These are phyloP conservation scores for Wallacemonas rigidus DNA, from an alignment of 208 protist genomes.

Conservation along the genomic window DNA sequence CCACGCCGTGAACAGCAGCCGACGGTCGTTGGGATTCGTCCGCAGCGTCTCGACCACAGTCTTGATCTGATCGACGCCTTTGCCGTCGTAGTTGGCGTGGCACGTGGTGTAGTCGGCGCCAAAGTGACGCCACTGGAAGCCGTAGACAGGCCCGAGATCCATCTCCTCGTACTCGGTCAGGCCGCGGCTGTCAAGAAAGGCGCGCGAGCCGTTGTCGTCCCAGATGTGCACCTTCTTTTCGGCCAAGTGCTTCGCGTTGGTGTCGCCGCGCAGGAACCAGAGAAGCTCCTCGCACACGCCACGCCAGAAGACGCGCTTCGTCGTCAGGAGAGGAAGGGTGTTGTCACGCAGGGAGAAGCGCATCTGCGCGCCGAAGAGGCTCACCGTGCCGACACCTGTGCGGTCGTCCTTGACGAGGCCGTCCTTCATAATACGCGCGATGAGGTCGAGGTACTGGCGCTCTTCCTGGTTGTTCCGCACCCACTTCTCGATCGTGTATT, in stretches of 20 bases:
- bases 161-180: constrained; percentile 93
- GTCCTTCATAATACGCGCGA: constrained; percentile 74
- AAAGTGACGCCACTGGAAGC: constrained; percentile 99
- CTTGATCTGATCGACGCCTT: constrained; percentile 97
- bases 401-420: constrained; percentile 92
- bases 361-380: constrained; percentile 97
- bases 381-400: constrained; percentile 96
- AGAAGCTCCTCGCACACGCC: constrained; percentile 98
- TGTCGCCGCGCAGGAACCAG: constrained; percentile 98
- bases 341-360: constrained; percentile 95
- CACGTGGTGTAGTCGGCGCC: constrained; percentile 92
- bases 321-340: constrained; percentile 96
- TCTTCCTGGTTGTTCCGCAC: constrained; percentile 89
- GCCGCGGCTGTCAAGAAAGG: constrained; percentile 95
- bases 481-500: constrained; percentile 78
- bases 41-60: constrained; percentile 91
- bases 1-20: constrained; percentile 98
- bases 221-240: constrained; percentile 97
- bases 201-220: constrained; percentile 97
- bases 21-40: constrained; percentile 94
- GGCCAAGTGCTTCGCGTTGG: constrained; percentile 91
- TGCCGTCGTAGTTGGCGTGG: constrained; percentile 91
- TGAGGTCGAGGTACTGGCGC: constrained; percentile 92
- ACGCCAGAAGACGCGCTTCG: constrained; percentile 98
- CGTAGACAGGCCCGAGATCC: constrained; percentile 98